Base-by-base conservation (phyloP, 2,329 filamentous ascomycete species). In the Trichoderma sp. region DNA sequence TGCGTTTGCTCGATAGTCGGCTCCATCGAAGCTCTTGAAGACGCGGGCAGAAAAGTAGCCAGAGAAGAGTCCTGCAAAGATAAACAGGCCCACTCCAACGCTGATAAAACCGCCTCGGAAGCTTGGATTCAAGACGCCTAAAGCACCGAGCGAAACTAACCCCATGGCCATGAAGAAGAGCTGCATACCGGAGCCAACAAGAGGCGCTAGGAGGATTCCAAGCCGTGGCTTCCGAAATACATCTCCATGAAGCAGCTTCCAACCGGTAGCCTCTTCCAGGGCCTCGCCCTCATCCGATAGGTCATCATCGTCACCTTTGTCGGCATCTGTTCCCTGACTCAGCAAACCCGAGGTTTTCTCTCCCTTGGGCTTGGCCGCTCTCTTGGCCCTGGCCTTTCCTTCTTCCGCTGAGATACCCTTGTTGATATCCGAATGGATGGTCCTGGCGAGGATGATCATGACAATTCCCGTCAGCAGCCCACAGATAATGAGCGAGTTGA, bases 41-140 rank as follows among this genome's bases (percentile, higher is more conserved):
- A 97, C 89, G 38, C 94, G 89, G 1, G 92, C 93, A 3, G 94
- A 97, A 84, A 95, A 97, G 85, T 97, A 97, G 12, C 95, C 95
- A 0, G 94, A 97, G 83, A 97, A 95, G 6, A 94, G 82, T 11
- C 95, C 94, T 1, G 94, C 94, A 79, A 97, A 92, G 74, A 97
- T 88, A 83, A 97, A 97, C 24, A 97, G 88, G 1, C 94, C 94
- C 31, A 95, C 88, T 7, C 93, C 94, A 56, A 97, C 94, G 80
- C 93, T 96, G 81, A 97, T 89, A 83, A 97, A 97, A 1, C 95
- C 94, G 75, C 95, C 95, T n/a, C 95, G 92, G 87, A 95, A 97
- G 82, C 93, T 95, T 3, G 95, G 95, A 80, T 97, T 97, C 74
- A 97, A 84, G 3, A 97, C 84, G 6, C 95, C 95, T 38, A 97